Evolutionary conservation across 768 basidiomycete genomes (phyloP), one percentile per base, ranked within the genome.

Genomic region (Clitopilus hobsonii): DNA sequence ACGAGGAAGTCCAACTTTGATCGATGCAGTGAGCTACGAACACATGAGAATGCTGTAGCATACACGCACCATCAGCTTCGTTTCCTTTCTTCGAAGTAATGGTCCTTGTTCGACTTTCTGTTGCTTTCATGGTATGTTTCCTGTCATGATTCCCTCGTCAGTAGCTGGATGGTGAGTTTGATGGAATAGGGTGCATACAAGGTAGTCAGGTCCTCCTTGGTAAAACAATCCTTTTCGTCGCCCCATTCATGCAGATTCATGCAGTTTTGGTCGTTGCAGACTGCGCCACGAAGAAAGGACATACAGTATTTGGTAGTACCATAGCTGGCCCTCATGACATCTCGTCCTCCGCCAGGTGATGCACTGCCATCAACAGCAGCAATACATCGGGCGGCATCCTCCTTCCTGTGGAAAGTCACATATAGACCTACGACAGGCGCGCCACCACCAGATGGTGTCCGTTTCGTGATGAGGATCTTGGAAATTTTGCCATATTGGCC

Each of bases 301-400:
- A 98, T 94, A 72, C 97, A 99, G 65, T 99, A 99, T 69, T 97
- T 92, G 27, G 96, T 96, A 14, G 95, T 98, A 24, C 97, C 97
- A 68, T 92, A 88, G 65, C 92, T 95, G 16, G 94, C 96, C 57
- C 92, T 82, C 84, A 99, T 88, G 41, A 91, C 79, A 57, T 95
- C 89, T 20, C 88, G 85, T 29, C 89, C 88, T 48, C 93, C 94
- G 13, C 88, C 85, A n/a, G 95, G 94, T 13, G 94, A 91, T 20
- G 87, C 77, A 23, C 91, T 85, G 2, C 97, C 95, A 70, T 99
- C 97, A 23, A 98, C 89, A 13, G 94, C 93, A 23, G 85, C 76
- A 58, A 98, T 98, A 54, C 93, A 92, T 22, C 94, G 85, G 25
- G 91, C 89, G 1, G 97, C 97, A 71, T 99, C 97, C 71, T 97